Conservation (phyloP, 805 yeast species). For the Ogataea sp. region DNA sequence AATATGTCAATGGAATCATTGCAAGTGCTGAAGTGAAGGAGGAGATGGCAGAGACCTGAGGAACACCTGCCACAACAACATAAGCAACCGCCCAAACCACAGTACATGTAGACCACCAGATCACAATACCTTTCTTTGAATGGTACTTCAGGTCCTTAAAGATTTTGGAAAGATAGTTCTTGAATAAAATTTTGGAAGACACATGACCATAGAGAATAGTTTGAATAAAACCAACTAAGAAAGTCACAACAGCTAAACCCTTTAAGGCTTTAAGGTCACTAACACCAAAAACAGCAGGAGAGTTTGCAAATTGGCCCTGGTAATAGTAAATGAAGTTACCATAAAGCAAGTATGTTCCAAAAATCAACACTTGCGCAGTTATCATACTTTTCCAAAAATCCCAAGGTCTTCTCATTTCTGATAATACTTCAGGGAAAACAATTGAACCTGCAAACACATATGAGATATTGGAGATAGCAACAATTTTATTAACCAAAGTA, state of each 20-base stretch:
- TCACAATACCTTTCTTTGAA: slow-evolving; percentile 22
- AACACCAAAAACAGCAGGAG: slow-evolving; percentile 38
- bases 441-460: slow-evolving; percentile 46
- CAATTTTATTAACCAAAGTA: slow-evolving; percentile 21
- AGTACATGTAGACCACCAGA: slow-evolving; percentile 9
- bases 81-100: slow-evolving; percentile 9
- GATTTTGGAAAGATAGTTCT: slow-evolving; percentile 26
- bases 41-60: slow-evolving; percentile 16
- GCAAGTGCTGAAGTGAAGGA: slow-evolving; percentile 18
- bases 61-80: slow-evolving; percentile 18
- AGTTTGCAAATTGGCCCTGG: slow-evolving; percentile 36
- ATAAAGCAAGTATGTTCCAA: slow-evolving; percentile 30
- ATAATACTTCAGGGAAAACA: slow-evolving; percentile 38
- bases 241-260: slow-evolving; percentile 31
- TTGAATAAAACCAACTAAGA: slow-evolving; percentile 32
- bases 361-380: slow-evolving; percentile 32
- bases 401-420: slow-evolving; percentile 39
- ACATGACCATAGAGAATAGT: slow-evolving; percentile 39
- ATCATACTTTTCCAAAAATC: slow-evolving; percentile 42
- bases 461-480: slow-evolving; percentile 35
- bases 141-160: slow-evolving; percentile 25
- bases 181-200: slow-evolving; percentile 37
- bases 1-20: slow-evolving; percentile 22
- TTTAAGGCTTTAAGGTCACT: slow-evolving; percentile 17
- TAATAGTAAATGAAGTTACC: slow-evolving; percentile 35